Base-by-base conservation (phyloP, 495 filamentous ascomycete species). In the Hypomontagnella monticulosa region DNA sequence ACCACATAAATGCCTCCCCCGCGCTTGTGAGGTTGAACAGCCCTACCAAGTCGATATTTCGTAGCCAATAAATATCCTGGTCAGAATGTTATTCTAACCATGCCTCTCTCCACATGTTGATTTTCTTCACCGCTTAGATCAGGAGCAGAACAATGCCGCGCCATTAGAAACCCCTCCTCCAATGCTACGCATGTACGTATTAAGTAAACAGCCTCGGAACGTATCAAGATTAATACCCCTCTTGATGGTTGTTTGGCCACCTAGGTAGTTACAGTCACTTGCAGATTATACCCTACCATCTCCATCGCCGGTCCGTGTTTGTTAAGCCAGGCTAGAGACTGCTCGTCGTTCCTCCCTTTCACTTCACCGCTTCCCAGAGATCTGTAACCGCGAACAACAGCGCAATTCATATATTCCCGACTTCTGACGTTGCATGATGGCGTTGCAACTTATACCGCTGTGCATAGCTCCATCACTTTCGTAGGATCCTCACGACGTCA, bases 221-320 rank as follows among this genome's bases (percentile, higher is more conserved):
- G 49, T 66, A 61, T 66, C 63, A 66, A 51, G 42, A 43, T 55
- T 44, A 38, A 23, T 50, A 32, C 56, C 63, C 50, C 19, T 60
- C 50, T 16, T 14, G 1, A 48, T 12, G 11, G 16, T 7, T 54
- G 30, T 61, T 61, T 66, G 63, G 63, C 50, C 30, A 34, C 56
- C 63, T 11, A 14, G 23, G 2, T 27, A 27, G 3, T 3, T 27
- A 32, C 11, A 49, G 63, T 66, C 63, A 66, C 63, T 66, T 56
- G 56, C 63, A 66, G 63, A 42, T 8, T 14, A 60, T 60, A 60
- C 63, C 36, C 60, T 43, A 18, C 23, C 19, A 30, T 61, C 42
- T 50, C 50, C 50, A 58, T 52, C 32, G 43, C 19, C 20, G 19
- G 8, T 46, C 51, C 36, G 18, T 51, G 30, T 38, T 42, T 38